These are phyloP conservation scores for Sugiyamaella qingdaonensis DNA, from an alignment of 805 yeast genomes.

Conservation along the genomic window DNA sequence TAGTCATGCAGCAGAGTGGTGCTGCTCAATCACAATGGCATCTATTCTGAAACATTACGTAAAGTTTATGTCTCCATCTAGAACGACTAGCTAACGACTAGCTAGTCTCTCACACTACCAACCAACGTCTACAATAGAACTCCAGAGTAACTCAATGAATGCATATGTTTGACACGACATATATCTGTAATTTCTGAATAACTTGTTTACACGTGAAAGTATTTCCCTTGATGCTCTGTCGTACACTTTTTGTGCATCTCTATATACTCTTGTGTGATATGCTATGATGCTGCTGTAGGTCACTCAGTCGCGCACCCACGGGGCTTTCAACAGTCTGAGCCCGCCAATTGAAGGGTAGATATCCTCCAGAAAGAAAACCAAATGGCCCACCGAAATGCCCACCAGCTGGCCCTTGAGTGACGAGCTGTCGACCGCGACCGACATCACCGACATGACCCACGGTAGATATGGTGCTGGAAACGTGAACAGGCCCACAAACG, in stretches of 20 bases:
- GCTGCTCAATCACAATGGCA: too few relatives aligned
- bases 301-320: conserved; percentile 32
- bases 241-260: neutral
- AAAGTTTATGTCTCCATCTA: too few relatives aligned
- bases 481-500: conserved; percentile 40
- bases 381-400: conserved; percentile 43
- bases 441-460: conserved; percentile 32
- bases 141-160: too few relatives aligned
- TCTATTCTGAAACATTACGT: too few relatives aligned
- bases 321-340: conserved; percentile 37
- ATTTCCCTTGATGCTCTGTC: too few relatives aligned
- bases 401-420: conserved; percentile 27
- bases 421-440: conserved; percentile 21
- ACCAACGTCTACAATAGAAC: too few relatives aligned
- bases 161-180: too few relatives aligned
- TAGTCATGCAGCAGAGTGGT: too few relatives aligned
- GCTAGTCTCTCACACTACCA: too few relatives aligned
- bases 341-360: conserved; percentile 38
- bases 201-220: too few relatives aligned
- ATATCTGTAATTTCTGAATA: too few relatives aligned
- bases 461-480: conserved; percentile 45
- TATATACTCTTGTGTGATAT: neutral
- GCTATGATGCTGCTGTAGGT: neutral
- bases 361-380: conserved; percentile 39
- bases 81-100: too few relatives aligned